Conservation (phyloP, 768 basidiomycete genomes). For the Psilocybe azurescens region DNA sequence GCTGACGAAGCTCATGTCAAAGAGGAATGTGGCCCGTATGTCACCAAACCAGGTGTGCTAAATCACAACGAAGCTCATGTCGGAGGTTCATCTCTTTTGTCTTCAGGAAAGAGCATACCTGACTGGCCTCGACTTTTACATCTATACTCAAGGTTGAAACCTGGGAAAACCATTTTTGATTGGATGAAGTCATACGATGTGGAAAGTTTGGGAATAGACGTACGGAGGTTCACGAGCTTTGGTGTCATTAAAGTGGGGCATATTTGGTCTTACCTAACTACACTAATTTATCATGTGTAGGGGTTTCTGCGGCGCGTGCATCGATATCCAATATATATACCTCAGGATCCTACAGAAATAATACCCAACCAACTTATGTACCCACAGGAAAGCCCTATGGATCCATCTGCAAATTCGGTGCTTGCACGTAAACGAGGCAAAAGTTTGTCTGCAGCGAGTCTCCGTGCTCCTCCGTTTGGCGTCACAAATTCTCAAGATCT, state of each 20-base stretch:
- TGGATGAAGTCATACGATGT: constrained; percentile 88
- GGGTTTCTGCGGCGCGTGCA: constrained; percentile 94
- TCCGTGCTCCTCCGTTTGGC: constrained; percentile 32
- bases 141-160: constrained; percentile 85
- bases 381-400: constrained; percentile 19
- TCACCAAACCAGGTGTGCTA: constrained; percentile 71
- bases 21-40: constrained; percentile 92
- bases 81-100: constrained; percentile 7
- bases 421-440: constrained; percentile 43
- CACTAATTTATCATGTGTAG: constrained; percentile 36
- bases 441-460: constrained; percentile 37
- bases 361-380: constrained; percentile 19
- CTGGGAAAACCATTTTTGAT: constrained; percentile 81
- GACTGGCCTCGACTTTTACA: constrained; percentile 89
- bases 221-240: constrained; percentile 94
- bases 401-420: neutral
- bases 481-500: constrained; percentile 17
- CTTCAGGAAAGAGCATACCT: constrained; percentile 59
- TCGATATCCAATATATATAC: constrained; percentile 84
- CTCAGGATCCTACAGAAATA: constrained; percentile 37
- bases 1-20: constrained; percentile 85
- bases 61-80: neutral
- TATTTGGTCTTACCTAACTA: neutral
- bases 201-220: constrained; percentile 78
- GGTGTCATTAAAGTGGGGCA: constrained; percentile 90